phyloP scores from a whole-genome alignment of 2,329 filamentous ascomycete species.

The Chalaropsis thielavioides region DNA sequence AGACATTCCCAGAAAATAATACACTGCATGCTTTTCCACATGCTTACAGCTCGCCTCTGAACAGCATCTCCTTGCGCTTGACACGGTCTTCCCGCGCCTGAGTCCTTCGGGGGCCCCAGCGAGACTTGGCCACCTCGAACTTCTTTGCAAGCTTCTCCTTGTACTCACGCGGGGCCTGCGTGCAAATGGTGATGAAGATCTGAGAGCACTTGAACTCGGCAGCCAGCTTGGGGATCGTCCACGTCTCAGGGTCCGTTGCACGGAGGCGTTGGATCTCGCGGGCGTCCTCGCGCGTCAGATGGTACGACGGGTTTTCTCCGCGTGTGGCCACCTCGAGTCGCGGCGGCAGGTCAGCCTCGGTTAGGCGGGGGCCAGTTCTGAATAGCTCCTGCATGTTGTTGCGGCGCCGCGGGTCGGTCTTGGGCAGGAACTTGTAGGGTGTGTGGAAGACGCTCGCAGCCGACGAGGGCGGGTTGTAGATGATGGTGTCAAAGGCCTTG shows the following conservation, averaged over 20 bases:
- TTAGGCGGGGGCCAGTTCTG: conserved; percentile 21
- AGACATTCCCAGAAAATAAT: background rate
- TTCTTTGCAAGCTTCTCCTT: conserved; percentile 31
- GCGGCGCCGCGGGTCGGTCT: conserved; percentile 38
- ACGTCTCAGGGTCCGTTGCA: conserved; percentile 36
- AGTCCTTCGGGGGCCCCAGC: conserved; percentile 42
- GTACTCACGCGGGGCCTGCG: conserved; percentile 36
- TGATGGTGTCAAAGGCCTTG: conserved; percentile 28
- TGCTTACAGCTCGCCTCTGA: conserved; percentile 35
- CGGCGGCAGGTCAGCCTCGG: conserved; percentile 18
- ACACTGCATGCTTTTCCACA: background rate
- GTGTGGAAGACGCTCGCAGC: conserved; percentile 46
- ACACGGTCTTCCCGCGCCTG: conserved; percentile 41
- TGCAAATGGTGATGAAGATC: conserved; percentile 45
- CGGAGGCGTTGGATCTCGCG: conserved; percentile 45
- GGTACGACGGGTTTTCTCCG: conserved; percentile 28
- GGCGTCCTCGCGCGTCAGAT: conserved; percentile 41
- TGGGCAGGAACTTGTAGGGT: conserved; percentile 51
- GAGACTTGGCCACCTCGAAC: conserved; percentile 34
- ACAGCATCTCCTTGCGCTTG: conserved; percentile 39
- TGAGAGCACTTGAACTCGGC: conserved; percentile 40
- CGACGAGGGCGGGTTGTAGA: conserved; percentile 44
- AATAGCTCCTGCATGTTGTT: conserved; percentile 35
- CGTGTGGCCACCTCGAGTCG: conserved; percentile 21
- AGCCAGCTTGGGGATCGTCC: conserved; percentile 41